Evolutionary conservation across 1,284 basidiomycete genomes (phyloP).

Genomic region (Rhodotorula mucilaginosa): DNA sequence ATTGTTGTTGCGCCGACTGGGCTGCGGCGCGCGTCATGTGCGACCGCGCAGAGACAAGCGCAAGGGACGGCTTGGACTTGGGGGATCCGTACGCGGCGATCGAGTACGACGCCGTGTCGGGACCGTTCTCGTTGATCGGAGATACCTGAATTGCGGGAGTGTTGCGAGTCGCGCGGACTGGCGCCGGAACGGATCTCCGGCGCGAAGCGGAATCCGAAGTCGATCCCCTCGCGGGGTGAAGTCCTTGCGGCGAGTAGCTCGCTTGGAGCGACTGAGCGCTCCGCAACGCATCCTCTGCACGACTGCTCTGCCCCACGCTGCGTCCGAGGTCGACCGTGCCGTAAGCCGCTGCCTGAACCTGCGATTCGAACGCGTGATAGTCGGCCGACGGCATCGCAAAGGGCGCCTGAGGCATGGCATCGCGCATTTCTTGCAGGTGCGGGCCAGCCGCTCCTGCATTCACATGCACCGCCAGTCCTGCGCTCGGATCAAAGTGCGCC

Average conservation of each 20-base stretch:
- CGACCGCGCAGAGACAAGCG: background rate
- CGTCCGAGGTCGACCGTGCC: background rate
- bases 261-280: too few species aligned
- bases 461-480: background rate
- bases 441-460: background rate
- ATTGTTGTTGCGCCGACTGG: background rate
- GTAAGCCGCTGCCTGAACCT: background rate
- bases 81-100: constrained; percentile 10
- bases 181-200: background rate
- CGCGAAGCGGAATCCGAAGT: too few species aligned
- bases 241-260: too few species aligned
- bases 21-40: constrained; percentile 1
- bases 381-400: background rate
- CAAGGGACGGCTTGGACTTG: background rate
- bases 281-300: too few species aligned
- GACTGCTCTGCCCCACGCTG: background rate
- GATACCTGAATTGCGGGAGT: background rate
- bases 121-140: background rate
- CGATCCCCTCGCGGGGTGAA: too few species aligned
- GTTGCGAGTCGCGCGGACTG: background rate
- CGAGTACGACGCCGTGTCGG: constrained; percentile 16
- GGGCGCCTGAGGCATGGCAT: background rate
- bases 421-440: background rate
- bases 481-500: constrained; percentile 5
- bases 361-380: background rate